These are phyloP conservation scores for Orbilia blumenaviensis DNA, from an alignment of 2,329 filamentous ascomycete species.

Conservation along the genomic window DNA sequence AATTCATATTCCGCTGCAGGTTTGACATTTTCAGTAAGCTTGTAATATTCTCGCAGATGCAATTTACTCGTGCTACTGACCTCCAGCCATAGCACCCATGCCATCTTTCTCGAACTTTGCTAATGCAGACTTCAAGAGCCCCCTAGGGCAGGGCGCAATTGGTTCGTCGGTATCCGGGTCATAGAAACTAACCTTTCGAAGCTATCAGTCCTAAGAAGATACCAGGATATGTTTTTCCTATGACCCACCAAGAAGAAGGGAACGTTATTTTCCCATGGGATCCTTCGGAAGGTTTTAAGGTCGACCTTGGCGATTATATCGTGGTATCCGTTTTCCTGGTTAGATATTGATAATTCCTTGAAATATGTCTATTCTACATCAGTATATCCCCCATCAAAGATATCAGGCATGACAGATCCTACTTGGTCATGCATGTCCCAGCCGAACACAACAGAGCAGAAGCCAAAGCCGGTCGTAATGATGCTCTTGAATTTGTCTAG, in stretches of 20 bases:
- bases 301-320: slow-evolving; percentile 86
- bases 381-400: not conserved
- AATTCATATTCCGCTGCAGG: slow-evolving; percentile 87
- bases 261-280: slow-evolving; percentile 77
- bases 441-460: slow-evolving; percentile 92
- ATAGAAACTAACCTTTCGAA: slow-evolving; percentile 72
- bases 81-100: slow-evolving; percentile 88
- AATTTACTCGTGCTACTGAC: slow-evolving; percentile 67
- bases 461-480: slow-evolving; percentile 82
- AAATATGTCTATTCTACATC: slow-evolving; percentile 73
- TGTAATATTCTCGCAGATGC: not conserved
- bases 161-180: slow-evolving; percentile 79
- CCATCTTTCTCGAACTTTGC: slow-evolving; percentile 74
- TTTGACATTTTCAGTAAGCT: not conserved
- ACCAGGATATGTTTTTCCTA: not conserved
- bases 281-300: slow-evolving; percentile 77
- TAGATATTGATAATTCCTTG: slow-evolving; percentile 84
- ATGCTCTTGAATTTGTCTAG: slow-evolving; percentile 92
- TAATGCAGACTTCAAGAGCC: slow-evolving; percentile 74
- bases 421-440: slow-evolving; percentile 93
- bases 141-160: slow-evolving; percentile 80
- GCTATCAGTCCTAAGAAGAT: not conserved
- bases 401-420: not conserved
- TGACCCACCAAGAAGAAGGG: slow-evolving; percentile 56
- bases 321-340: slow-evolving; percentile 87